Percentiles rank a stretch among this genome's conserved stretches.
phyloP scores from a whole-genome alignment of 202 grass and related monocot species.

The Alloteropsis angusta region DNA sequence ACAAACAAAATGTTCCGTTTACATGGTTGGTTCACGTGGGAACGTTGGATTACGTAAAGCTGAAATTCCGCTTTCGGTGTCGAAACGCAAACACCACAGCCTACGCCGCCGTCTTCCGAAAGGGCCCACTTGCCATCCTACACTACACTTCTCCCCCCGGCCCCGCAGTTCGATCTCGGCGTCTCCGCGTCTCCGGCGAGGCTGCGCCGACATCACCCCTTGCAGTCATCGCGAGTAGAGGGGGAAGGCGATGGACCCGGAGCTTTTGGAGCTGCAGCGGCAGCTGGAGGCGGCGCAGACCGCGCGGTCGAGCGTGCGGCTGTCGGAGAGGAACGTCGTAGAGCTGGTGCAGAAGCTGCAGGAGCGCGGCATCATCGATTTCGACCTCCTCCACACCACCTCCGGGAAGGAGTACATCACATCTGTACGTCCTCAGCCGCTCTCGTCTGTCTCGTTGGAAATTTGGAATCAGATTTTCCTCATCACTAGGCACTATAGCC shows the following conservation, averaged over 20 bases:
- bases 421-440: constrained; percentile 27
- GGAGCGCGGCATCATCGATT: constrained; percentile 74
- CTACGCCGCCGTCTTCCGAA: neutral
- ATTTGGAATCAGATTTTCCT: neutral
- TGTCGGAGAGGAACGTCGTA: constrained; percentile 95
- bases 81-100: neutral
- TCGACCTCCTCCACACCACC: constrained; percentile 77
- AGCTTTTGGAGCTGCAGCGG: constrained; percentile 83
- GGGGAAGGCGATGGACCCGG: constrained; percentile 59
- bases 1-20: too few relatives aligned
- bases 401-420: constrained; percentile 97
- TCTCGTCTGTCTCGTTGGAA: neutral
- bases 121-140: neutral
- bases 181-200: neutral
- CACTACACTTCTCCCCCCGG: neutral
- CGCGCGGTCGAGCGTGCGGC: constrained; percentile 74
- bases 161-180: constrained; percentile 1
- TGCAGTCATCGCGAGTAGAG: neutral
- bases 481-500: neutral
- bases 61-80: neutral
- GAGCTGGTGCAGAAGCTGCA: constrained; percentile 82
- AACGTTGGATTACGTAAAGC: neutral
- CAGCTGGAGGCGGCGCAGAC: constrained; percentile 94
- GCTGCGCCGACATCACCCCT: neutral
- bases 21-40: too few relatives aligned